Base-by-base conservation (phyloP, 208 protist genomes). In the Jaenimonas drosophilae region DNA sequence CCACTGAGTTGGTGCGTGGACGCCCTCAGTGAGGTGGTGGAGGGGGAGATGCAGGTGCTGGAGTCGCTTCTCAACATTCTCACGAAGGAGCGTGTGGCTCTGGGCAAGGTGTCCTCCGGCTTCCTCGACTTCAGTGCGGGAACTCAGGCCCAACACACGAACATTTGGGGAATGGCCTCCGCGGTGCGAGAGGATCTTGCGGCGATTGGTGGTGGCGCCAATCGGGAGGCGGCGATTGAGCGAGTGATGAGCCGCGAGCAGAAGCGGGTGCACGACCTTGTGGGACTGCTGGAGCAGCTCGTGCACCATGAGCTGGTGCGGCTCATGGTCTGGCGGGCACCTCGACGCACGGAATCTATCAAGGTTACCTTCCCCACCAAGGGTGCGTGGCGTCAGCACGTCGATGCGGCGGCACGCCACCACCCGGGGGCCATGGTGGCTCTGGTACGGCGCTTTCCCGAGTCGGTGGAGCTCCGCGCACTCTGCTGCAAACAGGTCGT, bases 1-100 rank as follows among this genome's bases (percentile, higher is more conserved):
- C 84, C 78, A 32, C 78, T 78, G 26, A 76, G 69, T 7, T 92
- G 79, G 78, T 88, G 87, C 54, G 84, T 83, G 51, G 68, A 76
- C 19, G 53, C 52, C 26, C 65, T 85, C 49, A 65, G 58, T 29
- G 47, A 48, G 25, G 62, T 60, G 43, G 75, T 67, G 23, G 44
- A 44, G 19, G 59, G 72, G 33, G 73, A 77, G 64, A 44, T 82
- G 37, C 43, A 44, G 19, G 61, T 77, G 17, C 55, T 88, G 14
- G 54, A 70, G 30, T 57, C 73, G 29, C 59, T 92, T n/a, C 41
- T 77, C 24, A 25, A 47, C 34, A 40, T 78, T n/a, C 36, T 92
- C n/a, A 32, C 56, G 24, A 55, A 66, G 20, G 84, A 92, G 49
- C 34, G 39, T 36, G 20, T 40, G 11, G 20, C 49, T 21, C 48